phyloP scores from a whole-genome alignment of 805 yeast genomes.

The Suhomyces faveliae region DNA sequence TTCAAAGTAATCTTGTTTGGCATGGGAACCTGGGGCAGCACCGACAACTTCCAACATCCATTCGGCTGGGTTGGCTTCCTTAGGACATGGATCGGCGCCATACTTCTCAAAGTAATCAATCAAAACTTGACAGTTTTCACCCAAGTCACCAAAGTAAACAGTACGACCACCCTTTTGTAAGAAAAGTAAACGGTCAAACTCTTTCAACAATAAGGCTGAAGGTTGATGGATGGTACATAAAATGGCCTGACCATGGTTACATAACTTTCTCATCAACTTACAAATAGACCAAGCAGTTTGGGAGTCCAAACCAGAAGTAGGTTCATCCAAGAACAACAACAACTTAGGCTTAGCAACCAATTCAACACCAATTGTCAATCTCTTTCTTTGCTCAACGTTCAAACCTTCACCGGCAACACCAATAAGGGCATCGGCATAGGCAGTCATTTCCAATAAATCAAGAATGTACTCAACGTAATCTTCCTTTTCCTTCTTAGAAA shows the following conservation, averaged over 20 bases:
- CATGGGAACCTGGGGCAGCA: constrained; percentile 78
- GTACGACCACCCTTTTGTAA: constrained; percentile 52
- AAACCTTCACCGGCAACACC: constrained; percentile 38
- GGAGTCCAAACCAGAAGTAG: constrained; percentile 45
- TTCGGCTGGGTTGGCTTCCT: constrained; percentile 50
- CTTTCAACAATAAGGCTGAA: constrained; percentile 73
- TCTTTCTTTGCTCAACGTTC: constrained; percentile 41
- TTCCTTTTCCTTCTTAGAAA: constrained; percentile 21
- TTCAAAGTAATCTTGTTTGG: constrained; percentile 67
- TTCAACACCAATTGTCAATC: constrained; percentile 43
- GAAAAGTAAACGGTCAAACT: constrained; percentile 69
- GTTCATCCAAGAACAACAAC: constrained; percentile 41
- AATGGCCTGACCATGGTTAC: constrained; percentile 42
- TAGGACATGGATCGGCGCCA: constrained; percentile 40
- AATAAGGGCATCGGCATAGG: constrained; percentile 31
- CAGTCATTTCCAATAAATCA: constrained; percentile 24
- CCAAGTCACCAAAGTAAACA: constrained; percentile 42
- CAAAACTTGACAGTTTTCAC: constrained; percentile 27
- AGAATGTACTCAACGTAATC: constrained; percentile 26
- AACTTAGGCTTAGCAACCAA: constrained; percentile 41
- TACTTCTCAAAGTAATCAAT: constrained; percentile 35
- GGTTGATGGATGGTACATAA: constrained; percentile 78
- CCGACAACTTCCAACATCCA: constrained; percentile 90
- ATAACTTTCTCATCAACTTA: constrained; percentile 39
- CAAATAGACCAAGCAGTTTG: constrained; percentile 45